Evolutionary conservation across 345 rosid genomes (phyloP), one percentile per base, ranked within the genome.

Genomic region (Cochlearia excelsa): DNA sequence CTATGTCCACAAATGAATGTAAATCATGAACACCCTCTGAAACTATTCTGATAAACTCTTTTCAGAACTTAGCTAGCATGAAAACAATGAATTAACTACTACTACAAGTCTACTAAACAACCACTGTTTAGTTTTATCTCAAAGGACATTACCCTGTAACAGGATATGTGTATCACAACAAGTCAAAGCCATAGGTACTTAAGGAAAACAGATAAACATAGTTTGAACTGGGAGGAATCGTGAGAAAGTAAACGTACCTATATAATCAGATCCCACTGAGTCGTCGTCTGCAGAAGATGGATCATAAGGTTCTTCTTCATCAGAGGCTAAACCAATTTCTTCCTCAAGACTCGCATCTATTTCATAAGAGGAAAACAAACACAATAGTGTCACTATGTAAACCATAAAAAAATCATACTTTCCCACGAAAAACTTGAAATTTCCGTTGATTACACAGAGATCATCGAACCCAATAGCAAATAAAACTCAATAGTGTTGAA

Each of bases 221-320:
- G 23, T 16, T 16, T 16, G 23, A 16, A 16, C 23, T 16, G 23
- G 23, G 23, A 16, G 40, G 7, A 37, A 37, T 37, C 40, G 6
- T 4, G 1, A 5, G 5, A 4, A 37, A 6, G 7, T 4, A 5
- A 46, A 9, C 49, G 16, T 44, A 69, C 74, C 69, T 63, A 23
- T 27, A 37, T 34, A 70, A 3, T 50, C 55, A 37, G 59, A 51
- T 37, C 0, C 57, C 3, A 7, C 37, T 3, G 59, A 63, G 63
- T 56, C 48, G 47, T 30, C 1, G 26, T 68, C 69, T 11, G 68
- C 55, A 49, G 54, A 38, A 27, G 47, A 3, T 6, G 38, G 23
- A 53, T 8, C 46, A 55, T 30, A 28, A 10, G 11, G 27, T 43
- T 63, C 69, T 43, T 63, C 69, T 31, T 64, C 54, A 23, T 70